These are phyloP conservation scores for Melanomma pulvis-pyrius DNA, from an alignment of 495 filamentous ascomycete species.

Conservation along the genomic window DNA sequence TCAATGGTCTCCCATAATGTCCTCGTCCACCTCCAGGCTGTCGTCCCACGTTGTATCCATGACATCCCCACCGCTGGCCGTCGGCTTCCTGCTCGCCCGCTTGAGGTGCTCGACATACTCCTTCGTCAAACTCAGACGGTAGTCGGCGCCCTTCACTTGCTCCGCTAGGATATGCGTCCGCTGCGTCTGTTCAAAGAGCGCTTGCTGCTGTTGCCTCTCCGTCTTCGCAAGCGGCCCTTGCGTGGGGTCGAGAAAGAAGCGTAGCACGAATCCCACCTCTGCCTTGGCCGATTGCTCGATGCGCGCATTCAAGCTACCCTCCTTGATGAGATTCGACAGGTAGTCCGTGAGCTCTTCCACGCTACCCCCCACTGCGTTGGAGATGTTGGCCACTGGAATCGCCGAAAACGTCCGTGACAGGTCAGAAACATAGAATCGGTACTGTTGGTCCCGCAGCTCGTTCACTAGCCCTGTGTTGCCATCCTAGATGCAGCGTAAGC, in stretches of 20 bases:
- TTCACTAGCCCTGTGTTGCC: constrained; percentile 60
- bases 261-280: constrained; percentile 30
- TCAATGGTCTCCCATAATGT: constrained; percentile 45
- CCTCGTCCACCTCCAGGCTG: constrained; percentile 43
- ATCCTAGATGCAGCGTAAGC: constrained; percentile 46
- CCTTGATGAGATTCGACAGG: constrained; percentile 37
- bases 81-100: constrained; percentile 34
- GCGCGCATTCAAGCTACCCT: constrained; percentile 39
- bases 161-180: constrained; percentile 41
- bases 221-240: constrained; percentile 36
- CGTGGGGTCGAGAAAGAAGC: constrained; percentile 41
- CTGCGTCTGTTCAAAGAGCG: constrained; percentile 40
- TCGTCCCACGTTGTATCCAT: constrained; percentile 39
- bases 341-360: constrained; percentile 33
- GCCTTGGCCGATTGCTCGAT: constrained; percentile 27
- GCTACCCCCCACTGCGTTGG: constrained; percentile 30
- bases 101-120: constrained; percentile 44
- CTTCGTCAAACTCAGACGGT: constrained; percentile 41
- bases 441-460: constrained; percentile 54
- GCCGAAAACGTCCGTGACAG: constrained; percentile 45
- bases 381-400: constrained; percentile 41
- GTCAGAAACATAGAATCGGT: constrained; percentile 50
- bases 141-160: constrained; percentile 42
- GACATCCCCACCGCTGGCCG: constrained; percentile 14
- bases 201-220: constrained; percentile 39